These are phyloP conservation scores for Mycena haematopus DNA, from an alignment of 768 basidiomycete species.

Conservation along the genomic window DNA sequence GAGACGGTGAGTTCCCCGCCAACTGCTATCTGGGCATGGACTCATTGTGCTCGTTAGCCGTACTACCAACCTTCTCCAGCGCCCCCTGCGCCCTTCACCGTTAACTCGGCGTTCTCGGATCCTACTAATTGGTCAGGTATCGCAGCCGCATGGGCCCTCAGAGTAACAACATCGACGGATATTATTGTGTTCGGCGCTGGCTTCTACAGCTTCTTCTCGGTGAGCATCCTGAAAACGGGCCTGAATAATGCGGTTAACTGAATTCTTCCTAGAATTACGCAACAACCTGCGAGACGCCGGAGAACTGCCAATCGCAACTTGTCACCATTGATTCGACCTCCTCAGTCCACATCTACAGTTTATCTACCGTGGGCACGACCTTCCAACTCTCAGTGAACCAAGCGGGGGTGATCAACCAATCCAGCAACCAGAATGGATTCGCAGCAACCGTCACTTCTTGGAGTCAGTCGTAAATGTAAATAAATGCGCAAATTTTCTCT, in stretches of 20 bases:
- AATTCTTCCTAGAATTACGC: conserved; percentile 45
- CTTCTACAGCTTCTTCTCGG: conserved; percentile 71
- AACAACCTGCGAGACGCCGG: conserved; percentile 50
- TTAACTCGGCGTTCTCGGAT: conserved; percentile 55
- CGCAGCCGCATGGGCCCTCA: conserved; percentile 62
- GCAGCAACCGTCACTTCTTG: conserved; percentile 23
- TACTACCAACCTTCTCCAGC: conserved; percentile 73
- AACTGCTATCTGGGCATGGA: background rate
- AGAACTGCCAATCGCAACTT: conserved; percentile 64
- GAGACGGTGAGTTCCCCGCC: conserved; percentile 59
- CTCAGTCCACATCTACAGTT: conserved; percentile 57
- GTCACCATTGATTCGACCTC: conserved; percentile 59
- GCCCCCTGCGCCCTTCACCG: conserved; percentile 62
- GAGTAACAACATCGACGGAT: conserved; percentile 56
- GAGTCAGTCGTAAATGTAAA: conserved; percentile 23
- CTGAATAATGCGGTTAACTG: background rate
- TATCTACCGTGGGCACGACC: conserved; percentile 61
- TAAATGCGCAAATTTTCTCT: background rate
- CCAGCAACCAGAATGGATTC: conserved; percentile 53
- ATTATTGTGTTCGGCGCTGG: conserved; percentile 75
- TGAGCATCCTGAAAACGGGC: background rate
- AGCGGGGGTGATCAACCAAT: conserved; percentile 55
- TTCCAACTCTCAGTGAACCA: conserved; percentile 57
- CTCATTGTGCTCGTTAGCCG: conserved; percentile 49
- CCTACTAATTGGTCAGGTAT: conserved; percentile 51